Evolutionary conservation across 1,139 yeast species (phyloP).

Genomic region (Entelexis sorbosivorans): DNA sequence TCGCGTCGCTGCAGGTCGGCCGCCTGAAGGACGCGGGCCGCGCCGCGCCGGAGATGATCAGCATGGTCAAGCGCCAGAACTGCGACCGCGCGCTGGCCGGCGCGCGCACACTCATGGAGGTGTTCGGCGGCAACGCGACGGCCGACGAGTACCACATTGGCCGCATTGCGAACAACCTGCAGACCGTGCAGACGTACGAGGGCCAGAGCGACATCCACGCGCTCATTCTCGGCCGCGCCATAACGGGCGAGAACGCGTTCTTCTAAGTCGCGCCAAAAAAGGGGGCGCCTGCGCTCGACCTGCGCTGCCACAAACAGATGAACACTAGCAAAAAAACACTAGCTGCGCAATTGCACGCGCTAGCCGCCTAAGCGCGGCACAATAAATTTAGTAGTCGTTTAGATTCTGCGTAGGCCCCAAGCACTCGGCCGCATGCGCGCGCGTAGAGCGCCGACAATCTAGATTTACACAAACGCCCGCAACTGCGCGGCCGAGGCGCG

Average conservation of each 20-base stretch:
- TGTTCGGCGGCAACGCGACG: conserved; percentile 38
- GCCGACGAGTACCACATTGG: conserved; percentile 39
- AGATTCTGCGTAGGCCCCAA: no score
- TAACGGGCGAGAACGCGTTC: conserved; percentile 36
- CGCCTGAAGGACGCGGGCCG: conserved; percentile 34
- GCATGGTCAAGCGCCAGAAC: conserved; percentile 37
- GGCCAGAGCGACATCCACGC: conserved; percentile 40
- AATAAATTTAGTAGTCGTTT: no score
- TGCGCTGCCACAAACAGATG: no score
- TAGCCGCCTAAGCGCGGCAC: no score
- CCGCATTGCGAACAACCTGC: conserved; percentile 36
- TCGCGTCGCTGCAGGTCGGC: conserved; percentile 36
- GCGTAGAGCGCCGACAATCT: no score
- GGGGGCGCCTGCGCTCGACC: not conserved
- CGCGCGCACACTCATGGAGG: conserved; percentile 35
- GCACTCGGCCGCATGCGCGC: no score
- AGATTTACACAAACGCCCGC: no score
- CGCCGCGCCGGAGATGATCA: conserved; percentile 37
- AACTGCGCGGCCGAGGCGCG: no score
- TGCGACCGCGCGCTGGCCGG: conserved; percentile 36
- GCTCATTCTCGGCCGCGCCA: conserved; percentile 36
- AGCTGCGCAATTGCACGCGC: no score
- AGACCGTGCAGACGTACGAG: conserved; percentile 38
- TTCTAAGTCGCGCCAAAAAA: conserved; percentile 3
- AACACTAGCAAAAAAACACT: no score